A percentile compares a stretch with the other conserved stretches of the same genome.
Evolutionary conservation across 139 green algal species (phyloP).

Genomic region (Trebouxia sp.): DNA sequence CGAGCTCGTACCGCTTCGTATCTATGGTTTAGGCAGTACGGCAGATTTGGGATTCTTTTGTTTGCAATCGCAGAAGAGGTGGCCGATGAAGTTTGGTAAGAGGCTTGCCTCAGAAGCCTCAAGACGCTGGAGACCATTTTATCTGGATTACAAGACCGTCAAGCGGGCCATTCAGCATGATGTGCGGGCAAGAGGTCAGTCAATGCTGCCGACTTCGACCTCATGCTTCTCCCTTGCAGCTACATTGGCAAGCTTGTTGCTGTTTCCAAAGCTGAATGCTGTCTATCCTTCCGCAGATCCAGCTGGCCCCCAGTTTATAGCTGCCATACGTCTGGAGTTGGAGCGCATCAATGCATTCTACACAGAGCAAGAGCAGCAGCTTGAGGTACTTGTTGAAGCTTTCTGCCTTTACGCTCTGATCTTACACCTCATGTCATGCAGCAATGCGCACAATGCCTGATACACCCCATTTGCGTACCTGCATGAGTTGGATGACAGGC

Average conservation of each 20-base stretch:
- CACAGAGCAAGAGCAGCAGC: constrained; percentile 48
- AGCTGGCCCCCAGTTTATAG: constrained; percentile 46
- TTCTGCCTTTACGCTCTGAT: no score
- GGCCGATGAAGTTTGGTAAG: constrained; percentile 74
- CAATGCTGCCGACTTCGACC: neutral
- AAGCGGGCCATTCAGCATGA: constrained; percentile 73
- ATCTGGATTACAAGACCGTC: constrained; percentile 73
- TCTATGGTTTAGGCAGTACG: neutral
- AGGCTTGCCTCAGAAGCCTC: constrained; percentile 54
- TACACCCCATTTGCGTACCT: no score
- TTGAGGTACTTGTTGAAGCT: constrained; percentile 43
- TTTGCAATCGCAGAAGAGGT: neutral
- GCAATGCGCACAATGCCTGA: no score
- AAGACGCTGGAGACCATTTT: constrained; percentile 45
- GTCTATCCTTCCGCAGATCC: constrained; percentile 43
- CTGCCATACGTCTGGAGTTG: constrained; percentile 57
- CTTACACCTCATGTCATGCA: no score
- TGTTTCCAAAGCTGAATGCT: neutral
- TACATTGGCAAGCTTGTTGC: neutral
- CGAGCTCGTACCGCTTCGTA: neutral
- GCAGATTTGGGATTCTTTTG: no score
- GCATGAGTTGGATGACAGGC: no score
- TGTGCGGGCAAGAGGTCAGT: constrained; percentile 43
- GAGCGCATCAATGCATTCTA: constrained; percentile 67
- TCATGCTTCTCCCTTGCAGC: neutral